Conservation (phyloP, 78 protist genomes). For the Paulinella micropora region DNA sequence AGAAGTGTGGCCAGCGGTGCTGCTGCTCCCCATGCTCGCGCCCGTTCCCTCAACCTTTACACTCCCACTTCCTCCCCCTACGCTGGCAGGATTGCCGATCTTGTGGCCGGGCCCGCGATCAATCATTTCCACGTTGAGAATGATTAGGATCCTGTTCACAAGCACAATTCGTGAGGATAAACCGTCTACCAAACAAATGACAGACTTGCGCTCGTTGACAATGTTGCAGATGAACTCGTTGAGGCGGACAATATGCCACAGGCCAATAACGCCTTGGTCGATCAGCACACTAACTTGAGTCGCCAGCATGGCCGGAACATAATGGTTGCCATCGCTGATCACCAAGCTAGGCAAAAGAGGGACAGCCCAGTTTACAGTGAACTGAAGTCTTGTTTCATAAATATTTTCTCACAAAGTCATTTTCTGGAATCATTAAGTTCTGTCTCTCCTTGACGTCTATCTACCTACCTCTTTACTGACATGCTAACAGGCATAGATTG, state of each 20-base stretch:
- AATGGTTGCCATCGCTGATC: neutral
- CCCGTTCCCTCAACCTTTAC: neutral
- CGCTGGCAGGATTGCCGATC: neutral
- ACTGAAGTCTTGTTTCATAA: too few relatives aligned
- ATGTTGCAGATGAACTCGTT: neutral
- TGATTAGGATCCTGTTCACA: neutral
- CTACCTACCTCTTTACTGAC: too few relatives aligned
- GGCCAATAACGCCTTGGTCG: neutral
- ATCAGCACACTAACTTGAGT: conserved; percentile 1
- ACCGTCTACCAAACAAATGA: neutral
- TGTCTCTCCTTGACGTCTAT: too few relatives aligned
- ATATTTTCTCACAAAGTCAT: too few relatives aligned
- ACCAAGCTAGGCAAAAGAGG: neutral
- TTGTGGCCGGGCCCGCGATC: neutral
- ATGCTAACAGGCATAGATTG: too few relatives aligned
- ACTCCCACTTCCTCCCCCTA: neutral
- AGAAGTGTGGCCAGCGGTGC: too few relatives aligned
- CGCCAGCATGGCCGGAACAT: conserved; percentile 20
- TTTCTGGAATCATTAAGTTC: too few relatives aligned
- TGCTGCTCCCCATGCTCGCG: too few relatives aligned
- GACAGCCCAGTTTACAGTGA: neutral
- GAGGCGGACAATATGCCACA: neutral
- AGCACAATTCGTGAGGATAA: neutral
- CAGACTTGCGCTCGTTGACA: neutral
- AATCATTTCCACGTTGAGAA: neutral